Conservation (phyloP, 2,329 filamentous ascomycete species). For the Scopulariopsis brevicaulis region DNA sequence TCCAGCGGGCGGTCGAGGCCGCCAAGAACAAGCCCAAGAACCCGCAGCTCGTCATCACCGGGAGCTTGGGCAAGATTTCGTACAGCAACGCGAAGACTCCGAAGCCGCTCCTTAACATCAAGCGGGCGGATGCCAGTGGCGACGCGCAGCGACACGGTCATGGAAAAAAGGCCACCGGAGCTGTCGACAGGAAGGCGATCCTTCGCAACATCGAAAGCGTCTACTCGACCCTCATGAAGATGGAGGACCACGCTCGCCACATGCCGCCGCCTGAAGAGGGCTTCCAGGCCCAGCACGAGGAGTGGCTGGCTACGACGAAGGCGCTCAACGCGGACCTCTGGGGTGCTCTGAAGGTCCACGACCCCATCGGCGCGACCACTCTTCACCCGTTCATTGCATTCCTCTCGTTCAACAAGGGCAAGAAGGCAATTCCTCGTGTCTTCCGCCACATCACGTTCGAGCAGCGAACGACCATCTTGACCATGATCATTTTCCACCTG, state of each 20-base stretch:
- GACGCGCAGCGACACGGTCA: constrained; percentile 41
- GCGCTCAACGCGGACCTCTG: constrained; percentile 73
- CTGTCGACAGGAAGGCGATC: constrained; percentile 70
- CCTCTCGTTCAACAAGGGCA: constrained; percentile 88
- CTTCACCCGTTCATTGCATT: constrained; percentile 94
- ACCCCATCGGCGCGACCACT: constrained; percentile 68
- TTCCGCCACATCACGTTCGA: constrained; percentile 89
- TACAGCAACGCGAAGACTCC: constrained; percentile 99
- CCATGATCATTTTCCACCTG: constrained; percentile 89
- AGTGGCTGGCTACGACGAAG: constrained; percentile 65
- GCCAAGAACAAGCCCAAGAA: constrained; percentile 98
- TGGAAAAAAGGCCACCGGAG: constrained; percentile 31
- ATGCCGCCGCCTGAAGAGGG: constrained; percentile 59
- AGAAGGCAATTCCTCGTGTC: constrained; percentile 87
- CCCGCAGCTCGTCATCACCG: constrained; percentile 91
- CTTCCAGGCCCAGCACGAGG: constrained; percentile 60
- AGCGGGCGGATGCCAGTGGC: constrained; percentile 58
- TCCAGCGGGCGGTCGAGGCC: constrained; percentile 91
- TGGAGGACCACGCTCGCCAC: constrained; percentile 84
- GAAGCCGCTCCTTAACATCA: constrained; percentile 89
- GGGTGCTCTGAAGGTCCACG: constrained; percentile 82
- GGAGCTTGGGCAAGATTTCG: constrained; percentile 92
- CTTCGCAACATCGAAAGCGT: constrained; percentile 81
- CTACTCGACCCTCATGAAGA: constrained; percentile 78
- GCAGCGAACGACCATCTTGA: constrained; percentile 88